Percentiles rank a stretch among this genome's conserved stretches.
Conservation (phyloP, 2,329 filamentous ascomycete species). For the Phialophora verrucosa region DNA sequence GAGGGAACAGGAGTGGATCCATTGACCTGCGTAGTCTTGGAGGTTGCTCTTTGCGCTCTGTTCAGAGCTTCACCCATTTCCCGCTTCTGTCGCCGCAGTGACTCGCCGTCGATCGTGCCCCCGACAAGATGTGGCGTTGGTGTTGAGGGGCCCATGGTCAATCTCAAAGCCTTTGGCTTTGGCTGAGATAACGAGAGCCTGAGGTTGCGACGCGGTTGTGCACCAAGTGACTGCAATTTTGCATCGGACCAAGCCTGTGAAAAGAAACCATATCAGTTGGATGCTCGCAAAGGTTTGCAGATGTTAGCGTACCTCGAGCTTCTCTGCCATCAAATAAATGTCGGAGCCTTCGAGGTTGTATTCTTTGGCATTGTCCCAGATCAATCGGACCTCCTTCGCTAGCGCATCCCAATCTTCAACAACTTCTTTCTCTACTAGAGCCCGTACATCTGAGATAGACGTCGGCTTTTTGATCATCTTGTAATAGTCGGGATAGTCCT, state of each 20-base stretch:
- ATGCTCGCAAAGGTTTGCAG: neutral
- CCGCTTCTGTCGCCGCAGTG: constrained; percentile 59
- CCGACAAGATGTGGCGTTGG: constrained; percentile 59
- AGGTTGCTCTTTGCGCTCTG: constrained; percentile 30
- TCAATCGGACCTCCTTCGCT: constrained; percentile 76
- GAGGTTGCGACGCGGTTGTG: constrained; percentile 74
- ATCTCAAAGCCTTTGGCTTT: constrained; percentile 62
- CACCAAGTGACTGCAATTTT: constrained; percentile 71
- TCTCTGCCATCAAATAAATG: constrained; percentile 75
- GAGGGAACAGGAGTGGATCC: constrained; percentile 35
- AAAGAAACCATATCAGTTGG: constrained; percentile 1
- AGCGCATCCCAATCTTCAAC: constrained; percentile 84
- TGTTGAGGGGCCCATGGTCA: constrained; percentile 77
- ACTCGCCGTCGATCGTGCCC: constrained; percentile 61
- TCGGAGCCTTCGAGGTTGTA: constrained; percentile 94
- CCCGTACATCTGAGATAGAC: constrained; percentile 77
- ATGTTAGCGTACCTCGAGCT: constrained; percentile 69
- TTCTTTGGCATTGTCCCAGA: constrained; percentile 86
- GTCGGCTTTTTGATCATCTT: constrained; percentile 80
- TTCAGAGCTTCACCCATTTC: constrained; percentile 51
- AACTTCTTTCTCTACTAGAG: constrained; percentile 73
- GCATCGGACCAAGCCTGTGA: constrained; percentile 56
- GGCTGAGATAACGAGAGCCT: constrained; percentile 62
- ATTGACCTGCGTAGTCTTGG: constrained; percentile 27
- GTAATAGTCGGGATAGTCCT: constrained; percentile 71